Evolutionary conservation across 1,139 yeast genomes (phyloP), one percentile per base, ranked within the genome.

Genomic region (Hansenula anomala): DNA sequence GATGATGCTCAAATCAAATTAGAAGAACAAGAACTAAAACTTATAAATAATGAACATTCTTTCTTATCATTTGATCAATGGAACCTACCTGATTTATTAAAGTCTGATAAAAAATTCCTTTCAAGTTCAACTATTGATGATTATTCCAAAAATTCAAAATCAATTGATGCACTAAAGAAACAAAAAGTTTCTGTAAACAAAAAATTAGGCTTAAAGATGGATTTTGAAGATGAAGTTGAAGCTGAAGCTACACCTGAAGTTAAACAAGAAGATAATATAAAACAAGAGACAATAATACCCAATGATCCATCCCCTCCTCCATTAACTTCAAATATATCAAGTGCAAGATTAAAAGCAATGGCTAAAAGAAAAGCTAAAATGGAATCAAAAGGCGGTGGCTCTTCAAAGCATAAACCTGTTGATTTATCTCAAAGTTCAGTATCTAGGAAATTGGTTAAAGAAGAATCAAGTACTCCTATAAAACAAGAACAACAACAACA

Each of bases 301-400:
- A 37, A 22, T 15, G 40, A 37, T 5, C 30, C 39, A 12, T 27
- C 50, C 2, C 43, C 51, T 24, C 30, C 45, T 7, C 27, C 34
- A 17, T 15, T 39, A 6, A 30, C 33, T 18, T 41, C 40, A 12
- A 41, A 54, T 7, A 59, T 61, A n/a, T 59, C 69, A 32, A 83
- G 86, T 43, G 96, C 98, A 1, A 72, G 97, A 58, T 73, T 89
- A 65, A 77, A 89, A 47, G 97, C 97, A 4, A 81, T 92, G 85
- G 97, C 96, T 28, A 86, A 87, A 55, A 75, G 98, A 53, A 80
- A 84, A 55, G 96, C 97, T 2, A 89, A 88, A 57, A 82, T 78
- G 41, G 84, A 78, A 47, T 92, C 92, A 11, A 83, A 81, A 53
- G 66, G 78, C 10, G 72, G 72, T 11, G 72, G 72, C 18, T 63